Evolutionary conservation across 2,329 filamentous ascomycete genomes (phyloP), one percentile per base, ranked within the genome.

Genomic region (Fusarium pseudocircinatum): DNA sequence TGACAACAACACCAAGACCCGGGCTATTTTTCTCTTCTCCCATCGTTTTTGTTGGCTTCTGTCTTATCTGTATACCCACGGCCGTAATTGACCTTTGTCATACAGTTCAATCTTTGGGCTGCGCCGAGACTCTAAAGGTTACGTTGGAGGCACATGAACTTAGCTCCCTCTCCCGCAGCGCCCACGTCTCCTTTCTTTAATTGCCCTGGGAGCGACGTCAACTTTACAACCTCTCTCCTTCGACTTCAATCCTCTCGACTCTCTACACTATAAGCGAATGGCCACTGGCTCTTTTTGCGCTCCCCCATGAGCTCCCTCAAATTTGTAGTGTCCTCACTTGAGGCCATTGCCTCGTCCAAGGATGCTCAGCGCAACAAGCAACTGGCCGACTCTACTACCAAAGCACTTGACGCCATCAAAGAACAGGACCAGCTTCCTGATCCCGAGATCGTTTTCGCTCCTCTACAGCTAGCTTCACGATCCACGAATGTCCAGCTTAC

Each of bases 321-420:
- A 78, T 99, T 99, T 82, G 94, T 99, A 78, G 92, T 97, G 79
- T 95, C 94, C 79, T 96, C 96, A 43, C 86, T 99, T 80, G 96
- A 98, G 86, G 92, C 92, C 81, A 98, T 99, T 79, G 94, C 93
- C 68, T 89, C 92, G 63, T 97, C 95, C 52, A 97, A 96, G 84
- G 96, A 99, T 85, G 95, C 95, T 59, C 90, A 93, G 81, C 94
- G 92, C 84, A 95, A 92, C 82, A 96, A 95, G 82, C 91, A 94
- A 79, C 88, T 99, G 44, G 91, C 90, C 71, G 95, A 97, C 69
- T 88, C 94, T 42, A 91, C 95, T 63, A 92, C 95, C 78, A 91
- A 91, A 77, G 96, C 96, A 36, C 87, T 97, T 78, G 89, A 90
- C 58, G 94, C 95, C 76, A 94, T 99, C 85, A 96, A 96, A 80